Base-by-base conservation (phyloP, 2,329 filamentous ascomycete genomes). In the Neurospora crassa region DNA sequence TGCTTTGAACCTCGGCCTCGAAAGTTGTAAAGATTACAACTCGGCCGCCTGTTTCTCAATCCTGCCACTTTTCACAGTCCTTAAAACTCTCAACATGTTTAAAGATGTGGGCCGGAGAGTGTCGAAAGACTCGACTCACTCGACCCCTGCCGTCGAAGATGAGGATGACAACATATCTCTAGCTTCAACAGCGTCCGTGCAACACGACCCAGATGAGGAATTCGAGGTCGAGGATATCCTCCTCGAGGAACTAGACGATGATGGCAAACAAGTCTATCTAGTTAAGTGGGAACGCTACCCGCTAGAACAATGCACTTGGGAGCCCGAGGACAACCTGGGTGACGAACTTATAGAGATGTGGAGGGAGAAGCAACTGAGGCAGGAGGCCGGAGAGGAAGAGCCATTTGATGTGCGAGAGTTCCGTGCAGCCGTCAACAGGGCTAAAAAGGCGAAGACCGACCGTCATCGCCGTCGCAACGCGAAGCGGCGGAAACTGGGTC, bases 231-330 rank as follows among this genome's bases (percentile, higher is more conserved):
- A 90, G 63, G 79, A 80, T 18, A 83, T 91, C 42, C 78, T 88
- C 20, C 82, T 83, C 0, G 84, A 89, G 75, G 74, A 75, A 1
- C 73, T 74, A 1, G 72, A 78, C 10, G 70, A 77, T 4, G 74
- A 81, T 5, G 79, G 79, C 5, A 76, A 77, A 18, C 79, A 76
- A 40, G 75, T 81, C 34, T 93, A 88, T 76, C 83, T 93, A 1
- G 85, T 92, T 29, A 84, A 87, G 72, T 93, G 91, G 91, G 81
- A 83, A 37, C 84, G 82, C 1, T 94, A 90, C 76, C 81, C 83
- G 1, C 73, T 89, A 5, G 78, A 87, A n/a, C 79, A 86, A 71
- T 83, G 84, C 70, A 89, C 87, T 0, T 89, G 87, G 87, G 87
- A 89, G 74, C 85, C 86, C 0, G 74, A 76, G 11, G 77, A 81